Evolutionary conservation across 2,329 filamentous ascomycete genomes (phyloP).

Genomic region (Apiospora pterosperma): DNA sequence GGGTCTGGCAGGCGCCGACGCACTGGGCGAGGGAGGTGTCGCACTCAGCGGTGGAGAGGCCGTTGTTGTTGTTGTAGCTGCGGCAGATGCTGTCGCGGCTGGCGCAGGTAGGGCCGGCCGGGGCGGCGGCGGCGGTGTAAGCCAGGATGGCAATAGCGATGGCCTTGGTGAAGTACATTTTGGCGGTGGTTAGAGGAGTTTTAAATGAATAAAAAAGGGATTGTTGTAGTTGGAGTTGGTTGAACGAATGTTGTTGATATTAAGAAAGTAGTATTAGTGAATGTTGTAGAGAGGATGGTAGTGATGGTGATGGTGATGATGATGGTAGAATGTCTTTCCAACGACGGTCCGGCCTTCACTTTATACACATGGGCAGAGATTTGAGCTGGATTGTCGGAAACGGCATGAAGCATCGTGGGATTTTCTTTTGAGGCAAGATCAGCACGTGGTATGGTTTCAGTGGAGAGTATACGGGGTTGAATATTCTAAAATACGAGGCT

Average conservation of each 20-base stretch:
- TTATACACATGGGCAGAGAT: not conserved
- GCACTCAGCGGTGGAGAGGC: not conserved
- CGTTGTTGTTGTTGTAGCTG: constrained; percentile 4
- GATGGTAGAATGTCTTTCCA: not conserved
- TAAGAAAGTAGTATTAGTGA: constrained; percentile 4
- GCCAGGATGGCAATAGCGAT: constrained; percentile 4
- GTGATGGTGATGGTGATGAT: constrained; percentile 1
- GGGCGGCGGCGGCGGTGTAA: constrained; percentile 2
- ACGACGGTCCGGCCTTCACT: not conserved
- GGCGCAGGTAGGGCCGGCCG: constrained; percentile 2
- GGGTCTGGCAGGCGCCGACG: not conserved
- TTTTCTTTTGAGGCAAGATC: not conserved
- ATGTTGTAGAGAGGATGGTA: not conserved
- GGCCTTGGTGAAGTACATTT: not conserved
- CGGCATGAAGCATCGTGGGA: not conserved
- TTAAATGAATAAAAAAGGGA: not conserved
- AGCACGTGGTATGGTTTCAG: not conserved
- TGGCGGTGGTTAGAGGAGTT: not conserved
- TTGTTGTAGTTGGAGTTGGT: not conserved
- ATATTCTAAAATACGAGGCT: constrained; percentile 2
- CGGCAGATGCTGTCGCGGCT: not conserved
- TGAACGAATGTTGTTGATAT: not conserved
- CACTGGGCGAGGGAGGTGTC: not conserved
- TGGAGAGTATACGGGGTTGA: not conserved
- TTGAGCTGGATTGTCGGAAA: not conserved